Evolutionary conservation across 2,329 filamentous ascomycete genomes (phyloP).

Genomic region (Aspergillus puulaauensis): DNA sequence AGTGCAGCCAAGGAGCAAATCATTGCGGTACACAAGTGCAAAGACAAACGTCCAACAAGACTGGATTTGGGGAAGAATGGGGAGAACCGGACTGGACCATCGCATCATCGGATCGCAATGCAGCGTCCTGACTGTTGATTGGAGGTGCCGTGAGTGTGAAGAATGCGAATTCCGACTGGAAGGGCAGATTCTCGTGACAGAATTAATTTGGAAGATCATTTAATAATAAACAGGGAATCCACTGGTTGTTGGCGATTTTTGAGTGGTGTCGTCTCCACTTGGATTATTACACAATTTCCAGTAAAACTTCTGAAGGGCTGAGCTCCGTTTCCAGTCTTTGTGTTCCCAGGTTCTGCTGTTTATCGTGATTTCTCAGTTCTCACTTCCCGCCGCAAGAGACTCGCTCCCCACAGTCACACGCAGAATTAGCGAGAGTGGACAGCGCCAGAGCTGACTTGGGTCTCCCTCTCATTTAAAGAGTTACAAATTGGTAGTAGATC

Average conservation of each 20-base stretch:
- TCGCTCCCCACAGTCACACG: too few relatives aligned
- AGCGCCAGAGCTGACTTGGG: constrained; percentile 10
- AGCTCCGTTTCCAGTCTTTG: not conserved
- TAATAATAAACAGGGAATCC: constrained; percentile 15
- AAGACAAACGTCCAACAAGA: constrained; percentile 4
- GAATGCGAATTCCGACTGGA: not conserved
- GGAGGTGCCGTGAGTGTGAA: too few relatives aligned
- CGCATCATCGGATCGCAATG: not conserved
- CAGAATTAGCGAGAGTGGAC: not conserved
- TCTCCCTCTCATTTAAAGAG: constrained; percentile 21
- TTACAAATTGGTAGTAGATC: constrained; percentile 25
- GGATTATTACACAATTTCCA: constrained; percentile 15
- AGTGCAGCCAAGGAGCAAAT: constrained; percentile 19
- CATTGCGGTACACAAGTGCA: constrained; percentile 22
- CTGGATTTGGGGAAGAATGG: constrained; percentile 6
- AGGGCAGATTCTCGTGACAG: not conserved
- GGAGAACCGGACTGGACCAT: not conserved
- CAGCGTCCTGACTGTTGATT: too few relatives aligned
- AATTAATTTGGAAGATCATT: constrained; percentile 19
- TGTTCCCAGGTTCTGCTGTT: not conserved
- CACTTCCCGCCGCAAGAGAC: too few relatives aligned
- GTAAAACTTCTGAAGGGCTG: not conserved
- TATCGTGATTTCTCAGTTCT: not conserved
- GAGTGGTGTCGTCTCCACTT: constrained; percentile 1
- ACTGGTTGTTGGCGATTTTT: not conserved